Conservation (phyloP, 371 early-diverging fungal genomes). For the Lichtheimia ornata region DNA sequence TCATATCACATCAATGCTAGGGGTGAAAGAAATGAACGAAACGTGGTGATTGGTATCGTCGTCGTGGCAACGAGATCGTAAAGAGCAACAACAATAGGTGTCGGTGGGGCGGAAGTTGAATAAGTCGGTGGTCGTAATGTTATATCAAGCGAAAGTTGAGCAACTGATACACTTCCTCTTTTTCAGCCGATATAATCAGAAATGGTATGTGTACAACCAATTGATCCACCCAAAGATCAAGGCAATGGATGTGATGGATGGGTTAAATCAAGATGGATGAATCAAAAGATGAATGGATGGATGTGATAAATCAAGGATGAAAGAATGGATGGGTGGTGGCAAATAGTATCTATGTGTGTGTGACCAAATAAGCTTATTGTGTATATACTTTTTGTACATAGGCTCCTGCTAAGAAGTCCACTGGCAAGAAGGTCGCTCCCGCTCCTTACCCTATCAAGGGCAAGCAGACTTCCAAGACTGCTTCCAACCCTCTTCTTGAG, state of each 20-base stretch:
- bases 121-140: too few relatives aligned
- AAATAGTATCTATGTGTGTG: neutral
- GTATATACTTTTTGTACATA: conserved; percentile 2
- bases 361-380: conserved; percentile 4
- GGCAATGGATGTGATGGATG: neutral
- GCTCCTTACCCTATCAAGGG: conserved; percentile 81
- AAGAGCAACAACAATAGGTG: too few relatives aligned
- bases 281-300: conserved; percentile 11
- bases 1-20: too few relatives aligned
- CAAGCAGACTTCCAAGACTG: conserved; percentile 71
- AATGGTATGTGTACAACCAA: conserved; percentile 1
- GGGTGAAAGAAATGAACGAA: too few relatives aligned
- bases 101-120: too few relatives aligned
- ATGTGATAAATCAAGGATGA: conserved; percentile 19
- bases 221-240: conserved; percentile 1
- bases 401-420: conserved; percentile 58
- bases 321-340: conserved; percentile 13
- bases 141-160: neutral
- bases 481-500: conserved; percentile 91
- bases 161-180: conserved; percentile 7
- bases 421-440: conserved; percentile 91
- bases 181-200: neutral
- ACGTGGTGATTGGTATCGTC: too few relatives aligned
- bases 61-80: too few relatives aligned
- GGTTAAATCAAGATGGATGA: neutral